Percentiles rank a stretch among this genome's conserved stretches.
Conservation (phyloP, 257 asterid species). For the Solanum sejunctum region DNA sequence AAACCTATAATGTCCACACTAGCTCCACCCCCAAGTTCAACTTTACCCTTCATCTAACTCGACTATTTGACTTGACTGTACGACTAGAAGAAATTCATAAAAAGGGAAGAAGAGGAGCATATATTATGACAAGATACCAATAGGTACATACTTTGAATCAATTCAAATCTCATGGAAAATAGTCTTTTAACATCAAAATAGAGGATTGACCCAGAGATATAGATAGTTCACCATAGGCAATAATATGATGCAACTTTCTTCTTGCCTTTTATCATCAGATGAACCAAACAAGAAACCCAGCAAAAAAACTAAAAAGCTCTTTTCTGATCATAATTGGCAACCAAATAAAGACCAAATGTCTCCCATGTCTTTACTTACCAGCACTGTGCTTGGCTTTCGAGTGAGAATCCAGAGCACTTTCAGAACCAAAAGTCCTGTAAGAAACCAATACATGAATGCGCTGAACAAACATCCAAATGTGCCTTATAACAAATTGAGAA, state of each 20-base stretch:
- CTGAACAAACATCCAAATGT: not conserved
- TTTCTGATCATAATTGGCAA: not conserved
- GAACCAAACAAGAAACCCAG: not conserved
- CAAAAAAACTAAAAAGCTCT: not conserved
- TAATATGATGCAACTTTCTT: not conserved
- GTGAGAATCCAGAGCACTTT: conserved; percentile 46
- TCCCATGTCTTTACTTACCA: conserved; percentile 13
- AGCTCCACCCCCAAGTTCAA: too few relatives aligned
- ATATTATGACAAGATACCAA: not conserved
- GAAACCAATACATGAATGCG: not conserved
- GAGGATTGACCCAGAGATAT: not conserved
- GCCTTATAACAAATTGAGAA: not conserved
- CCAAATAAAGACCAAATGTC: not conserved
- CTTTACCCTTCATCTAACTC: too few relatives aligned
- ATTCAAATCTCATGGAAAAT: not conserved
- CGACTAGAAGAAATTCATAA: not conserved
- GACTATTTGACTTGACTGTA: not conserved
- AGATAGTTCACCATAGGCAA: not conserved
- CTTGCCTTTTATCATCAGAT: not conserved
- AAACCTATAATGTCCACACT: too few relatives aligned
- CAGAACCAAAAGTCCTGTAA: conserved; percentile 46
- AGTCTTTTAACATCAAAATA: not conserved
- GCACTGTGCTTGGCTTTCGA: conserved; percentile 61
- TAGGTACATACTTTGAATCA: not conserved
- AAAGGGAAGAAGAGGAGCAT: not conserved